A percentile compares a stretch with the other conserved stretches of the same genome.
Conservation (phyloP, 441 rosid genomes). For the Adansonia rubrostipa region DNA sequence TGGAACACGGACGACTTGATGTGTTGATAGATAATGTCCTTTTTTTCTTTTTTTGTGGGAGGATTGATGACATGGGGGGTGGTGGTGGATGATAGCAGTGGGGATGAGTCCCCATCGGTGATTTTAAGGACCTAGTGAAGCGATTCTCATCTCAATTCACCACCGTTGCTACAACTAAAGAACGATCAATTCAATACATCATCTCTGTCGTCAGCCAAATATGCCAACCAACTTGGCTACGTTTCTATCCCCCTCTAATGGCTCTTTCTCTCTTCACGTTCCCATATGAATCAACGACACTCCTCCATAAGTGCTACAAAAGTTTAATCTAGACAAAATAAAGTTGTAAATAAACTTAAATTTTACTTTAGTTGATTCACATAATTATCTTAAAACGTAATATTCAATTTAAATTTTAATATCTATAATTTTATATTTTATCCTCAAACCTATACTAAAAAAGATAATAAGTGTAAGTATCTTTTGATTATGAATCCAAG, state of each 20-base stretch:
- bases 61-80: background rate
- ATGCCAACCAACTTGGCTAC: background rate
- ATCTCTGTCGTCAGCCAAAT: background rate
- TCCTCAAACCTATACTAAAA: too few species aligned
- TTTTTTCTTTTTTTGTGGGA: too few species aligned
- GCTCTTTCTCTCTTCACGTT: background rate
- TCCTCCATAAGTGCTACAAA: too few species aligned
- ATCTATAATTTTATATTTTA: too few species aligned
- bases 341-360: too few species aligned
- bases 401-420: too few species aligned
- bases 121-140: background rate
- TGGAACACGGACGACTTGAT: background rate
- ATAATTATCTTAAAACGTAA: too few species aligned
- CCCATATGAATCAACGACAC: too few species aligned
- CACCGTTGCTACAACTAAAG: background rate
- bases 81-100: background rate
- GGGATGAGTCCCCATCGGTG: background rate
- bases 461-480: too few species aligned
- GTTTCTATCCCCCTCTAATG: background rate
- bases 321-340: too few species aligned
- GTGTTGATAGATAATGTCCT: background rate
- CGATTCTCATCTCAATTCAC: background rate
- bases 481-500: too few species aligned
- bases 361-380: too few species aligned
- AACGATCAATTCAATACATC: background rate